phyloP scores from a whole-genome alignment of 345 rosid genomes.

The Geranium rotundifolium region DNA sequence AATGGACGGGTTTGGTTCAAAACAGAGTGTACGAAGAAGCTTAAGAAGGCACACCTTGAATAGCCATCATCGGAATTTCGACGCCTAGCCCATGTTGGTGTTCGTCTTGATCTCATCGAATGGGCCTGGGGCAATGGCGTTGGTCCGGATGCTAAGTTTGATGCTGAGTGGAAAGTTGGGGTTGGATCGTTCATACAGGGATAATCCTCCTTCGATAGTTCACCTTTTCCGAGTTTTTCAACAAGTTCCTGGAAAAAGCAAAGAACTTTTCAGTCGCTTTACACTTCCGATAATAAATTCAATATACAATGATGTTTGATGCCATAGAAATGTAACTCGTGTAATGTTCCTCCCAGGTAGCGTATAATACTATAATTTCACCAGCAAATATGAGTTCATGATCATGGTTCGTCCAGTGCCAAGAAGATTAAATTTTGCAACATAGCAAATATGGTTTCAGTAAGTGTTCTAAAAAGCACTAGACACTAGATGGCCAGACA shows the following conservation, averaged over 20 bases:
- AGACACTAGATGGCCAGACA: too few relatives aligned
- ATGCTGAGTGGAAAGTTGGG: constrained; percentile 57
- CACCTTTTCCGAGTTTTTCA: constrained; percentile 76
- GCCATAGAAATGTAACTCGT: neutral
- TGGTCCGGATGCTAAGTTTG: constrained; percentile 27
- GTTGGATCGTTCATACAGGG: constrained; percentile 93
- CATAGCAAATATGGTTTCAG: too few relatives aligned
- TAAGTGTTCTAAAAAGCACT: too few relatives aligned
- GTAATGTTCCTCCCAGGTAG: too few relatives aligned
- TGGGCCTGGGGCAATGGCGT: constrained; percentile 50
- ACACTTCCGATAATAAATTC: neutral
- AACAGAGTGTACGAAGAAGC: neutral
- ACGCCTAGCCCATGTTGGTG: constrained; percentile 52
- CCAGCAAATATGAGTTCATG: too few relatives aligned
- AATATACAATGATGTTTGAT: neutral
- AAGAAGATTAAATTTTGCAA: too few relatives aligned
- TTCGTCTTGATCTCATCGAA: constrained; percentile 92
- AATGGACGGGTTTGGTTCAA: too few relatives aligned
- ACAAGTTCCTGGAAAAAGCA: constrained; percentile 53
- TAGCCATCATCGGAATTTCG: constrained; percentile 68
- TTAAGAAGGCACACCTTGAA: constrained; percentile 45
- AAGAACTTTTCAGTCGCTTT: neutral
- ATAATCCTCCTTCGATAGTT: constrained; percentile 71
- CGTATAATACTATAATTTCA: too few relatives aligned
- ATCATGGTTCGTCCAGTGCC: too few relatives aligned